Evolutionary conservation across 1,284 basidiomycete species (phyloP).

Genomic region (Rhizoctonia solani): DNA sequence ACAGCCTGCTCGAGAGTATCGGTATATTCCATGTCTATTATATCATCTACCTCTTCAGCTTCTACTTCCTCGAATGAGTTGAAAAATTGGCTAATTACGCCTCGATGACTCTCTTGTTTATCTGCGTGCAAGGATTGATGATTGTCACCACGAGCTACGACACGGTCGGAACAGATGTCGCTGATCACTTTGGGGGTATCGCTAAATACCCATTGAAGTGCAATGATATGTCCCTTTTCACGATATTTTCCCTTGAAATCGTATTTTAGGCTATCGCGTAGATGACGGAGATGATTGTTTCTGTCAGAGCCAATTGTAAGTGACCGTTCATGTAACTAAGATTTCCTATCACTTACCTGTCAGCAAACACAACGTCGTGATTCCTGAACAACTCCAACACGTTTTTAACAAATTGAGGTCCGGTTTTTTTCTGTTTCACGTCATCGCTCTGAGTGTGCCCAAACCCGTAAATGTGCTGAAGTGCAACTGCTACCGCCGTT

Average conservation of each 20-base stretch:
- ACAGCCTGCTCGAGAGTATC: slow-evolving; percentile 59
- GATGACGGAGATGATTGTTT: slow-evolving; percentile 84
- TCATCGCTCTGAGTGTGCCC: slow-evolving; percentile 94
- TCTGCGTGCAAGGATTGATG: slow-evolving; percentile 82
- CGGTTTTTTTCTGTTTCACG: slow-evolving; percentile 78
- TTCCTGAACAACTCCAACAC: slow-evolving; percentile 64
- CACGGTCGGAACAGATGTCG: slow-evolving; percentile 75
- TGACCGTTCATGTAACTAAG: not conserved
- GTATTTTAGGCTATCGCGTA: slow-evolving; percentile 70
- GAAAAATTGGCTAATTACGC: slow-evolving; percentile 82
- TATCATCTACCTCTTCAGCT: slow-evolving; percentile 63
- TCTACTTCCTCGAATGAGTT: slow-evolving; percentile 66
- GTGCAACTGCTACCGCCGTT: slow-evolving; percentile 82
- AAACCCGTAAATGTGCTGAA: slow-evolving; percentile 78
- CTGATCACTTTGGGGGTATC: slow-evolving; percentile 59
- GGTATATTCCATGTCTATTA: slow-evolving; percentile 67
- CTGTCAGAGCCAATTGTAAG: slow-evolving; percentile 48
- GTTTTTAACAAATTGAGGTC: slow-evolving; percentile 75
- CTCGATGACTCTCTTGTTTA: slow-evolving; percentile 66
- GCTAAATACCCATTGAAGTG: slow-evolving; percentile 75
- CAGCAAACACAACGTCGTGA: slow-evolving; percentile 83
- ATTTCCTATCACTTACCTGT: slow-evolving; percentile 46
- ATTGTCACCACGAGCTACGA: slow-evolving; percentile 73
- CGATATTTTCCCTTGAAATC: slow-evolving; percentile 30
- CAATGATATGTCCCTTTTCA: slow-evolving; percentile 59